These are phyloP conservation scores for Globisporangium radiosum DNA, from an alignment of 352 stramenopile genomes.

Conservation along the genomic window DNA sequence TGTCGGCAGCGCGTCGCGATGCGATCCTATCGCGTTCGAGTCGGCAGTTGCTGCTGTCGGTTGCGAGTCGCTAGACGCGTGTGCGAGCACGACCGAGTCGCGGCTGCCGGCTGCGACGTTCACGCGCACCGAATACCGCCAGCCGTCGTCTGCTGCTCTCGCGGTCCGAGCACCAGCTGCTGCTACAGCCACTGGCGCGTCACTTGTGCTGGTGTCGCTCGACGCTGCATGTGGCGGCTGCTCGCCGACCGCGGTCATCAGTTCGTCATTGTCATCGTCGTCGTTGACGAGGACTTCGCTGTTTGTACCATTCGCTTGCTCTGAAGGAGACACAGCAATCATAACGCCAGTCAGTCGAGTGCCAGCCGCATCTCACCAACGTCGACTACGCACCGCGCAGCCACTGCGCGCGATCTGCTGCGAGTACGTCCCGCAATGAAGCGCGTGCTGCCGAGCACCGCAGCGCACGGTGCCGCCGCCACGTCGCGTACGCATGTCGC, in stretches of 20 bases:
- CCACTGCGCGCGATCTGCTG: constrained; percentile 23
- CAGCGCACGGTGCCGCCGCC: constrained; percentile 39
- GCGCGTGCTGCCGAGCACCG: constrained; percentile 29
- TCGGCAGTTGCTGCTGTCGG: no score
- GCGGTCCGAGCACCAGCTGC: no score
- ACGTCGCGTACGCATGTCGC: constrained; percentile 47
- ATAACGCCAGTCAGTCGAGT: no score
- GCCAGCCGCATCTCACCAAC: background rate
- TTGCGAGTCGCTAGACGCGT: background rate
- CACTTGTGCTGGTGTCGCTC: background rate
- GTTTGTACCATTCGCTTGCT: no score
- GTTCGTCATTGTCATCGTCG: background rate
- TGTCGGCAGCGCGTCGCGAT: background rate
- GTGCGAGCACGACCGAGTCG: constrained; percentile 12
- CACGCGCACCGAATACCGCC: constrained; percentile 23
- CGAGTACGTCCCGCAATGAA: constrained; percentile 24
- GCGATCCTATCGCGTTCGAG: background rate
- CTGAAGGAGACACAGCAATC: no score
- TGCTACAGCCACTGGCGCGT: background rate
- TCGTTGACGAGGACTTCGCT: background rate
- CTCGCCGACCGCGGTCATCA: background rate
- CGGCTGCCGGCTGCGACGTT: constrained; percentile 23
- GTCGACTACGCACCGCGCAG: background rate
- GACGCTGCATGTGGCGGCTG: background rate
- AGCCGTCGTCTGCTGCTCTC: background rate